Evolutionary conservation across 2,329 filamentous ascomycete species (phyloP), one percentile per base, ranked within the genome.

Genomic region (Coniochaeta ligniaria): DNA sequence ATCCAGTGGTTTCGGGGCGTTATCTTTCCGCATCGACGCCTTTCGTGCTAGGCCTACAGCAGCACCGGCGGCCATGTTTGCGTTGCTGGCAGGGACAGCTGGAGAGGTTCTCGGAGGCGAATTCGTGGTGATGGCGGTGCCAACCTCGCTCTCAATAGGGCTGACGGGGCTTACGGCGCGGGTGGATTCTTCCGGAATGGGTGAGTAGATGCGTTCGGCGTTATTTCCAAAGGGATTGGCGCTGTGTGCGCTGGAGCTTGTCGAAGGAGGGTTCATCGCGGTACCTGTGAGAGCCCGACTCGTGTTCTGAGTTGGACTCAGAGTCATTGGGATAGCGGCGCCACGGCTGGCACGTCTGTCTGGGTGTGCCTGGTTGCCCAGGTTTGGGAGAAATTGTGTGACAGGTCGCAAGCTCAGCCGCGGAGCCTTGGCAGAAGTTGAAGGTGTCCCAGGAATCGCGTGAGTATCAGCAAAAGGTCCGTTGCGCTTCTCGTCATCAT

Each of bases 381-480:
- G 82, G 69, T 84, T 86, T 6, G 91, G 90, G 43, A 91, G 81
- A 75, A 96, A 93, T 68, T 95, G 87, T 45, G 91, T 94, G 57
- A 95, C 84, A 2, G 92, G 92, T 57, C 92, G 88, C 59, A 96
- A 81, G 70, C 91, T 96, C 63, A 97, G 82, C 63, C 88, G 88
- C n/a, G 92, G 92, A 52, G 92, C 87, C 36, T 78, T 82, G 33
- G 56, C 56, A 33, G 36, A 31, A 26, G 80, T 78, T 64, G 72
- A 76, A 63, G 77, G 82, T 66, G 72, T 57, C 6, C 31, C 54
- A 6, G 28, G 77, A 60, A 75, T 73, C 59, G 77, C 65, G 33
- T 67, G 67, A 58, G 67, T 68, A 47, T 72, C 72, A 57, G 70
- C 72, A 52, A 75, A 74, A 9, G 75, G 71, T 4, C 75, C 74